Evolutionary conservation across 306 rosid genomes (phyloP).

Genomic region (Potentilla sterilis): DNA sequence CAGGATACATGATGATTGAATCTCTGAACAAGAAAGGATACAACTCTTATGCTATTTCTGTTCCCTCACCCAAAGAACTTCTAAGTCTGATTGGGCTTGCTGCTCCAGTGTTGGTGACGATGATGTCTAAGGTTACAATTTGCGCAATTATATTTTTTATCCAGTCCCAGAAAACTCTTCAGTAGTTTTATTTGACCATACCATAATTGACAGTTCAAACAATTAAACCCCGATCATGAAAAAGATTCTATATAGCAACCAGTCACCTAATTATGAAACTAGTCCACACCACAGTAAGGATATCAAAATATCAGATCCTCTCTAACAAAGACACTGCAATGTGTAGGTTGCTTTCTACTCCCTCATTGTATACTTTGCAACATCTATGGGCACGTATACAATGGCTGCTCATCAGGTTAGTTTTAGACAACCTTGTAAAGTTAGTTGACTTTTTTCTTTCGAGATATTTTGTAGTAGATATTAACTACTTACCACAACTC

Average conservation of each 20-base stretch:
- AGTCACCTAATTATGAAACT: neutral
- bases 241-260: neutral
- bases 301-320: neutral
- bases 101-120: constrained; percentile 72
- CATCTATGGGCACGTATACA: constrained; percentile 80
- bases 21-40: constrained; percentile 71
- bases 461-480: constrained; percentile 14
- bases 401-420: constrained; percentile 94
- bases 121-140: constrained; percentile 75
- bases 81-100: constrained; percentile 55
- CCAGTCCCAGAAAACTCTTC: constrained; percentile 7
- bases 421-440: constrained; percentile 20
- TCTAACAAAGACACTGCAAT: constrained; percentile 15
- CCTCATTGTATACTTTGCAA: constrained; percentile 67
- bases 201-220: neutral
- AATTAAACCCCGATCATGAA: neutral
- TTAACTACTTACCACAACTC: constrained; percentile 22
- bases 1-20: constrained; percentile 84
- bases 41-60: constrained; percentile 54
- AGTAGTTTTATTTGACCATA: neutral
- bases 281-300: neutral
- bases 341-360: constrained; percentile 76
- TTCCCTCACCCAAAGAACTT: constrained; percentile 71
- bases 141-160: constrained; percentile 15
- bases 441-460: constrained; percentile 22